A percentile compares a stretch with the other conserved stretches of the same genome.
Evolutionary conservation across 306 rosid genomes (phyloP).

Genomic region (Prunus fruticosa): DNA sequence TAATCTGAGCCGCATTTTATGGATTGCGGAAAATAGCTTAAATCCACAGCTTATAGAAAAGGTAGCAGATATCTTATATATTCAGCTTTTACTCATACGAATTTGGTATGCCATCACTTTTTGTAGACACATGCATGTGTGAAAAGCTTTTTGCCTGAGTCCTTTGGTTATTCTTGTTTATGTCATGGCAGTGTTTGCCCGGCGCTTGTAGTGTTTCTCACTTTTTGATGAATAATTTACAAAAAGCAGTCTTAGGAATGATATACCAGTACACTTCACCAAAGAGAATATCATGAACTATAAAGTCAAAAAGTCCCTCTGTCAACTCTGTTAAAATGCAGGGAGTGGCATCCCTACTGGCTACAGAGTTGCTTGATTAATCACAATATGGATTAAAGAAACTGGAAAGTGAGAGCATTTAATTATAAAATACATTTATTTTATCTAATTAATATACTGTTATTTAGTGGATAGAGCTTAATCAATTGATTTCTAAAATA

Average conservation of each 20-base stretch:
- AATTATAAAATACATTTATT: background rate
- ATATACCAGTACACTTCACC: background rate
- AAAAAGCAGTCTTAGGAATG: background rate
- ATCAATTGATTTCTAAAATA: background rate
- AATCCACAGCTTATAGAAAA: slow-evolving; percentile 79
- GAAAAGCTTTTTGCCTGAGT: background rate
- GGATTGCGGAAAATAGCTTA: slow-evolving; percentile 86
- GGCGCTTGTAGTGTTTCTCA: background rate
- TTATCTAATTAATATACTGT: background rate
- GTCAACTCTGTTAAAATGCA: background rate
- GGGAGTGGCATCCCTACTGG: background rate
- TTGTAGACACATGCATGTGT: background rate
- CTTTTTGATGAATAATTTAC: background rate
- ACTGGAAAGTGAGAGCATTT: background rate
- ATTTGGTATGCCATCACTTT: background rate
- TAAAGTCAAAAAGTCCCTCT: background rate
- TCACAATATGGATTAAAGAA: background rate
- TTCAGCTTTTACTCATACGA: slow-evolving; percentile 2
- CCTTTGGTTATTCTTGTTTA: background rate
- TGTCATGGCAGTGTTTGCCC: background rate
- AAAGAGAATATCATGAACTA: background rate
- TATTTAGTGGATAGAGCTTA: background rate
- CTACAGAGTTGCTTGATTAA: background rate
- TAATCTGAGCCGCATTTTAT: slow-evolving; percentile 54
- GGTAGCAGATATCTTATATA: slow-evolving; percentile 40